Evolutionary conservation across 192 early-diverging fungal genomes (phyloP), one percentile per base, ranked within the genome.

Genomic region (Spizellomyces punctatus): DNA sequence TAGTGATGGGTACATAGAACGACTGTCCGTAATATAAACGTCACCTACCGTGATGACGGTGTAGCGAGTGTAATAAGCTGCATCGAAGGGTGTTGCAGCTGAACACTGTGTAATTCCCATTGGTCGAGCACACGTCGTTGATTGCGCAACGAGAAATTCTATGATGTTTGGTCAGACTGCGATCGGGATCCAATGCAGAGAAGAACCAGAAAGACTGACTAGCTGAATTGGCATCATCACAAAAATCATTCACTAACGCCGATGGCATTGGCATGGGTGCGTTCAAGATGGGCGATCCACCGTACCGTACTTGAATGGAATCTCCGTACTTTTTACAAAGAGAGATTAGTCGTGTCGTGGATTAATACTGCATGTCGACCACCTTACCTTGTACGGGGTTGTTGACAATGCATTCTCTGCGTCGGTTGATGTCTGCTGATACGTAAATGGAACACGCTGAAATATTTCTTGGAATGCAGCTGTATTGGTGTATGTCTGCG

Each of bases 21-120:
- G 27, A 36, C 0, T 36, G 27, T 36, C 27, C 27, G 27, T 36
- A 36, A 3, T 36, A 3, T 36, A 36, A 36, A 36, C 27, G 27
- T 36, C 27, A 54, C 58, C n/a, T 74, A 73, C 73, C 41, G 60
- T 48, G 12, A 73, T 50, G 17, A 75, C 41, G 8, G 41, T 36
- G 21, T 63, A 75, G 9, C 67, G 67, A 6, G 52, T 62, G 50
- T 72, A 75, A 22, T 71, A 71, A 17, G 67, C 58, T 4, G 58
- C 56, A 62, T 75, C 73, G 36, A 75, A 63, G 10, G 19, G 55
- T 65, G 19, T 41, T 47, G 22, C 55, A 36, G 43, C 21, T 59
- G 73, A 59, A 71, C 41, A 63, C 16, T 69, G 68, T n/a, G 58
- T 4, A 19, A 0, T n/a, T n/a, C 17, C 17, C 14, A 54, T 16